Evolutionary conservation across 2,329 filamentous ascomycete genomes (phyloP), one percentile per base, ranked within the genome.

Genomic region (Pseudomassariella vexata): DNA sequence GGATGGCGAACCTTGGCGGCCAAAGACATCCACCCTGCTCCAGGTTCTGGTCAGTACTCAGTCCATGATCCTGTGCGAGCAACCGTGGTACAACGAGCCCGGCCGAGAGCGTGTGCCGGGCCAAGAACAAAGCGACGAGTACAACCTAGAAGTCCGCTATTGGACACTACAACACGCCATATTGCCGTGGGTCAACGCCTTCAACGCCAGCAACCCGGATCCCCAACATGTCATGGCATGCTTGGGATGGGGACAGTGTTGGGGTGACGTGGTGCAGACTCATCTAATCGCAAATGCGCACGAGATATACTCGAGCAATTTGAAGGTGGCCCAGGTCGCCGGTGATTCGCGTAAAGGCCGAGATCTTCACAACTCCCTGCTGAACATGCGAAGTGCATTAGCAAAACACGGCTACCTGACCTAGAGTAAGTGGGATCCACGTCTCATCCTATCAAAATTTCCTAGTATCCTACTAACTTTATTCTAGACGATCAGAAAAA

Each of bases 31-130:
- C 5, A 73, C 68, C 4, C 49, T 74, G 3, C 53, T 73, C 4
- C 69, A 72, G 39, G 50, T 74, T 5, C 53, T 72, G 9, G 60
- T 76, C n/a, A 72, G 66, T 18, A 70, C 77, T 31, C 73, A 77
- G 43, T 60, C 62, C 19, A 73, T 77, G 71, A 65, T 77, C 14
- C 60, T 78, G 28, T 70, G 63, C 40, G 63, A 66, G 11, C 43
- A 70, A 29, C 73, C 73, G 2, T 70, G 57, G 47, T 68, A 63
- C 56, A 77, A 76, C 45, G 70, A 77, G 47, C 73, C 73, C 0
- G 65, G 61, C 2, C 48, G 53, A 9, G 56, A 61, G 30, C 12
- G 17, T 2, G 11, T 8, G 6, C 27, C 20, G 5, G 30, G 49
- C 29, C 34, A 42, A 14, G 10, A 15, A 3, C 21, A 33, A 4